Evolutionary conservation across 805 yeast genomes (phyloP), one percentile per base, ranked within the genome.

Genomic region (Yarrowia sp.): DNA sequence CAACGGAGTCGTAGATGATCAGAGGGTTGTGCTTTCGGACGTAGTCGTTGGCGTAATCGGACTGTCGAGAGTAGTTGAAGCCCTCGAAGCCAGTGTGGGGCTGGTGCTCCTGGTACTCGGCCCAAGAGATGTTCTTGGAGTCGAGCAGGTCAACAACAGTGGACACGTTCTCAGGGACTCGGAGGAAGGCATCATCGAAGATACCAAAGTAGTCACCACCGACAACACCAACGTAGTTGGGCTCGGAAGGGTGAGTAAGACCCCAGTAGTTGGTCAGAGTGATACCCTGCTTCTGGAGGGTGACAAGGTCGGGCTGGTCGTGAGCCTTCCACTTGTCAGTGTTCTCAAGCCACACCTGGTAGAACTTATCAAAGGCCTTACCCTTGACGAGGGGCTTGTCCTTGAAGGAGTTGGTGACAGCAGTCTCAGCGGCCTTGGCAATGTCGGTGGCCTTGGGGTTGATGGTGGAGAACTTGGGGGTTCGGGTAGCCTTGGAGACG

Each of bases 51-150:
- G 50, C 50, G n/a, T 22, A 46, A 11, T 46, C 50, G 9, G 50
- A 22, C 50, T 46, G 50, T 46, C 50, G 50, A 22, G 50, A 46
- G 50, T 46, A 46, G 35, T 46, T 46, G 50, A 46, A 46, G 12
- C 50, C 50, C 50, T 46, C 50, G 50, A 46, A 46, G 15, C 50
- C 50, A 9, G 50, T 15, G 35, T 46, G n/a, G 50, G 50, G 50
- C 50, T 22, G 50, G 35, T 46, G 50, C 35, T 46, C 50, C 35
- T 46, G 50, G 50, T 46, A 46, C 50, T 46, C 50, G 32, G 35
- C 50, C 50, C 50, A 46, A 46, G 50, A 46, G 35, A 46, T 46
- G 50, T 46, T 46, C 50, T 46, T 46, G 50, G 50, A 22, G 50
- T 46, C 50, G 14, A 46, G 50, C 50, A 46, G 50, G 9, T 46